Conservation (phyloP, 768 basidiomycete species). For the Suillus cothurnatus region DNA sequence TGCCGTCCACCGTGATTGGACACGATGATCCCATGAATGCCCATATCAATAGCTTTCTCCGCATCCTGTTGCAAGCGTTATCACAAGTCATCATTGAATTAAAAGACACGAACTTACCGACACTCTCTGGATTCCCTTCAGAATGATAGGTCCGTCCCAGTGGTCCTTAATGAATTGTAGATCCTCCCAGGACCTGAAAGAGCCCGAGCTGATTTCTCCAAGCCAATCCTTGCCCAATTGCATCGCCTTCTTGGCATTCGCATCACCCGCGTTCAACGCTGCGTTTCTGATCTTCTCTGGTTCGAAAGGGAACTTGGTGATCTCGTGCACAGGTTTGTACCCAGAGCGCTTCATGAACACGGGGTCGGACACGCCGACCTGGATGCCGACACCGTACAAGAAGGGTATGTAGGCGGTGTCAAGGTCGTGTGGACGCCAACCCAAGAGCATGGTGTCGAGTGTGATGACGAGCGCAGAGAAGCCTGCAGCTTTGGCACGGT, state of each 20-base stretch:
- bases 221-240: slow-evolving; percentile 65
- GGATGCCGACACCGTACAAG: slow-evolving; percentile 60
- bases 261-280: slow-evolving; percentile 49
- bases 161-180: slow-evolving; percentile 65
- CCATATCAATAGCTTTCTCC: slow-evolving; percentile 45
- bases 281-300: slow-evolving; percentile 44
- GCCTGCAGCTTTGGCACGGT: slow-evolving; percentile 64
- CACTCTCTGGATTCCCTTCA: slow-evolving; percentile 77
- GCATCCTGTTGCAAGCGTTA: slow-evolving; percentile 42
- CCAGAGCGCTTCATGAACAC: slow-evolving; percentile 69
- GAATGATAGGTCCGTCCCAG: slow-evolving; percentile 76
- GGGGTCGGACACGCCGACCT: slow-evolving; percentile 74
- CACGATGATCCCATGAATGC: slow-evolving; percentile 49
- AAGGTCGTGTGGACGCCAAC: slow-evolving; percentile 80
- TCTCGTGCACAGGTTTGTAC: slow-evolving; percentile 42
- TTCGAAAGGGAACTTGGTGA: slow-evolving; percentile 61
- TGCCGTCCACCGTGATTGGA: slow-evolving; percentile 63
- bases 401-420: slow-evolving; percentile 68
- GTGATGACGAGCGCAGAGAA: slow-evolving; percentile 79
- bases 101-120: slow-evolving; percentile 42
- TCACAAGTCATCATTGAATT: background rate
- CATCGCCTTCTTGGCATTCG: slow-evolving; percentile 38
- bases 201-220: slow-evolving; percentile 61
- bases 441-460: slow-evolving; percentile 70
- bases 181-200: slow-evolving; percentile 71